Evolutionary conservation across 768 basidiomycete genomes (phyloP).

Genomic region (Coprinopsis sp.): DNA sequence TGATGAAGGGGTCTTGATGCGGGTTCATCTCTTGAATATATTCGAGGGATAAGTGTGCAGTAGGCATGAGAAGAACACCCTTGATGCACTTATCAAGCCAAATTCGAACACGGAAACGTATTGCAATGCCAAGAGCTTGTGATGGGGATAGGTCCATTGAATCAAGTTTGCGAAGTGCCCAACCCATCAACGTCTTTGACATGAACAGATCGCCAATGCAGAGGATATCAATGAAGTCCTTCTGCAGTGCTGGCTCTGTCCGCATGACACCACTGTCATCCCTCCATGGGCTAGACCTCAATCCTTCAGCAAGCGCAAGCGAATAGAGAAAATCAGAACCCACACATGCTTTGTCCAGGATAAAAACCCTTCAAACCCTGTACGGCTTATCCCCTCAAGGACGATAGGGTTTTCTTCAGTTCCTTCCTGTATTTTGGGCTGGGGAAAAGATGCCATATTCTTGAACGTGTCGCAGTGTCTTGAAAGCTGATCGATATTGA

Average conservation of each 20-base stretch:
- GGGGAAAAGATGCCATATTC: constrained; percentile 1
- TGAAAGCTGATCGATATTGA: not conserved
- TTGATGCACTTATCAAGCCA: not conserved
- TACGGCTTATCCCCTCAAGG: not conserved
- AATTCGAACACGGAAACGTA: not conserved
- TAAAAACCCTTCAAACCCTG: constrained; percentile 5
- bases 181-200: not conserved
- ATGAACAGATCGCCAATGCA: not conserved
- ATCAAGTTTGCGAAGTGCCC: not conserved
- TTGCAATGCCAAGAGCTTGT: not conserved
- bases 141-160: not conserved
- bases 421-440: not conserved
- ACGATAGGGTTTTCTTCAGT: constrained; percentile 6
- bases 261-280: not conserved
- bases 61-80: no score
- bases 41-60: no score
- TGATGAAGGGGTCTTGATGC: no score
- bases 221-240: not conserved
- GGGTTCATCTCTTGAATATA: no score
- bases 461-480: not conserved
- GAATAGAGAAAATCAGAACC: no score
- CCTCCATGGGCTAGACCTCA: no score
- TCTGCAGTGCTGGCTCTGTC: not conserved
- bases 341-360: constrained; percentile 4
- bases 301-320: no score